Conservation (phyloP, 2,329 filamentous ascomycete genomes). For the Trichophyton rubrum region DNA sequence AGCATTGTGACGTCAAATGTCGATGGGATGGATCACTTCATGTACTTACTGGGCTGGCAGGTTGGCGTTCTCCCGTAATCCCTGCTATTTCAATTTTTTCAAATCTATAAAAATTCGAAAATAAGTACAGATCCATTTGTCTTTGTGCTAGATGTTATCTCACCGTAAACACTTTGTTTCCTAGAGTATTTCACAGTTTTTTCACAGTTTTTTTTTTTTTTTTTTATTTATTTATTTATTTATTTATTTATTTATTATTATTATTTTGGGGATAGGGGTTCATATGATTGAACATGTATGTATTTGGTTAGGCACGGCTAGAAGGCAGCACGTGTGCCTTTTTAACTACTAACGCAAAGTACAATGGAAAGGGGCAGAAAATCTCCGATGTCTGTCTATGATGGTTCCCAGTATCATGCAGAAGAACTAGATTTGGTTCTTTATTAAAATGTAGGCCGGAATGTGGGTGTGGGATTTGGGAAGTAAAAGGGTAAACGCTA, state of each 20-base stretch:
- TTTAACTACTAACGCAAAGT: neutral
- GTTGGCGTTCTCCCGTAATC: slow-evolving; percentile 1
- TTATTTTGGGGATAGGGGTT: neutral
- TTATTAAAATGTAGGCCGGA: neutral
- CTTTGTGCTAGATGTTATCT: neutral
- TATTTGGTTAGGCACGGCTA: neutral
- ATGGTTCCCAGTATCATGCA: neutral
- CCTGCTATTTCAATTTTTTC: neutral
- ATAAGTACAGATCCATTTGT: neutral
- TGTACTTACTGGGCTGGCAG: neutral
- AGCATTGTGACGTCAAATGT: neutral
- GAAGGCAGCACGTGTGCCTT: neutral
- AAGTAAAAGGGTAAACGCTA: neutral
- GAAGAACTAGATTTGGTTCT: neutral
- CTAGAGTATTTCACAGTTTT: too few relatives aligned
- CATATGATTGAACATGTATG: neutral
- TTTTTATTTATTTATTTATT: too few relatives aligned
- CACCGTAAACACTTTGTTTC: neutral
- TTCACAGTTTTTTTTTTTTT: too few relatives aligned
- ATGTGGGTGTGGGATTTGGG: neutral
- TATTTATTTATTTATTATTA: too few relatives aligned
- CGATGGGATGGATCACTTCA: neutral
- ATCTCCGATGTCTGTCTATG: neutral
- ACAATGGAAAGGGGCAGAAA: neutral
- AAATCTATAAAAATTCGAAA: slow-evolving; percentile 2